Conservation (phyloP, 106 monocot species). For the Phalaenopsis aphrodite region DNA sequence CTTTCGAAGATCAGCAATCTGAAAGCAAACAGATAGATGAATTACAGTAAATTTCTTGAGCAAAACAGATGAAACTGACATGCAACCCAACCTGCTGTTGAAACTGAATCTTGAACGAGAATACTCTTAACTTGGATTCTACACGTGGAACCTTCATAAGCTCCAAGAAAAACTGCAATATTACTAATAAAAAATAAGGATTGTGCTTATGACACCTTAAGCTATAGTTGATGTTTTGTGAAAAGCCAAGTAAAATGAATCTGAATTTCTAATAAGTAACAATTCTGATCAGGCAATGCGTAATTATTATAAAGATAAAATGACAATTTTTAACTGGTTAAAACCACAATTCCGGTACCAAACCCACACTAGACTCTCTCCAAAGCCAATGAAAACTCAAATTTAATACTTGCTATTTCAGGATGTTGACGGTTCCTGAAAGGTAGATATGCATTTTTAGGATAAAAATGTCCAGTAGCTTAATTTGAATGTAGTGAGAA, state of each 20-base stretch:
- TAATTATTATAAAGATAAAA: not conserved
- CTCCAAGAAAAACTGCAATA: constrained; percentile 10
- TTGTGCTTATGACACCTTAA: not conserved
- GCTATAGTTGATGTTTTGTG: not conserved
- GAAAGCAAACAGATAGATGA: constrained; percentile 4
- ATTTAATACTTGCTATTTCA: not conserved
- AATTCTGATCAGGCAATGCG: not conserved
- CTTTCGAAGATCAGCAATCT: constrained; percentile 66
- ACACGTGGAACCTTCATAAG: constrained; percentile 11
- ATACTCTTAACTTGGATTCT: constrained; percentile 10
- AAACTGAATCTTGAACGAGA: constrained; percentile 14
- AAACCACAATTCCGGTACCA: not conserved
- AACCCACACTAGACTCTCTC: not conserved
- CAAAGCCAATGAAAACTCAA: not conserved
- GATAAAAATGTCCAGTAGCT: no score
- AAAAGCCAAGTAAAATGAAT: not conserved
- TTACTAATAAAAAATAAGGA: not conserved
- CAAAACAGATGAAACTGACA: not conserved
- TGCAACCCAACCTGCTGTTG: not conserved
- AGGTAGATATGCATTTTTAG: no score
- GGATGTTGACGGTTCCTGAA: not conserved
- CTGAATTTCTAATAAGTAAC: not conserved
- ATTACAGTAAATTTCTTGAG: not conserved
- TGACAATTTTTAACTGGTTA: not conserved
- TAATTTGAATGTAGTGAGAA: no score